Conservation (phyloP, 2,329 filamentous ascomycete genomes). For the Ciborinia camelliae region DNA sequence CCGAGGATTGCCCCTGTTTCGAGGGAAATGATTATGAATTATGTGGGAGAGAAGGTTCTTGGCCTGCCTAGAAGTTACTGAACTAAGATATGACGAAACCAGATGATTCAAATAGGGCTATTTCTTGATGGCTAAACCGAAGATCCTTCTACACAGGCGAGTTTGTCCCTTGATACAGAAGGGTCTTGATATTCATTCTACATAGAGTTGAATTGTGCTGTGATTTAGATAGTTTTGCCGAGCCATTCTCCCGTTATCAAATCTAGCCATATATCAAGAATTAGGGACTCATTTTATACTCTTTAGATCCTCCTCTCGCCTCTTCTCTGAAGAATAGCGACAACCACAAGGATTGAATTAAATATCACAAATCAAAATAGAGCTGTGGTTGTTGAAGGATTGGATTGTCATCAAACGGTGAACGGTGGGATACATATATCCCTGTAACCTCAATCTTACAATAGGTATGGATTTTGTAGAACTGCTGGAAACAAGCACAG, state of each 20-base stretch:
- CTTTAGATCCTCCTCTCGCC: too few species aligned
- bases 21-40: slow-evolving; percentile 74
- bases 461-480: too few species aligned
- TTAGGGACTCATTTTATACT: too few species aligned
- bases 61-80: slow-evolving; percentile 65
- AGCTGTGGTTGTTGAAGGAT: not conserved
- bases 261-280: not conserved
- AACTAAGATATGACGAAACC: not conserved
- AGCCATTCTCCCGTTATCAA: too few species aligned
- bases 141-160: not conserved
- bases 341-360: too few species aligned
- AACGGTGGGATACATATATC: not conserved
- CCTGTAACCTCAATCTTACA: not conserved
- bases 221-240: not conserved
- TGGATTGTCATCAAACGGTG: not conserved
- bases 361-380: not conserved
- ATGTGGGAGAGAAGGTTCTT: slow-evolving; percentile 66
- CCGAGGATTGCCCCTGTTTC: slow-evolving; percentile 63
- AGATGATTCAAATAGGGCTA: not conserved
- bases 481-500: not conserved
- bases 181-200: not conserved
- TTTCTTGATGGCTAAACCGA: not conserved
- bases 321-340: too few species aligned
- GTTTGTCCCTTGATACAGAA: not conserved
- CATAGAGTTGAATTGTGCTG: not conserved